These are phyloP conservation scores for Phialophora chinensis DNA, from an alignment of 2,329 filamentous ascomycete species.

Conservation along the genomic window DNA sequence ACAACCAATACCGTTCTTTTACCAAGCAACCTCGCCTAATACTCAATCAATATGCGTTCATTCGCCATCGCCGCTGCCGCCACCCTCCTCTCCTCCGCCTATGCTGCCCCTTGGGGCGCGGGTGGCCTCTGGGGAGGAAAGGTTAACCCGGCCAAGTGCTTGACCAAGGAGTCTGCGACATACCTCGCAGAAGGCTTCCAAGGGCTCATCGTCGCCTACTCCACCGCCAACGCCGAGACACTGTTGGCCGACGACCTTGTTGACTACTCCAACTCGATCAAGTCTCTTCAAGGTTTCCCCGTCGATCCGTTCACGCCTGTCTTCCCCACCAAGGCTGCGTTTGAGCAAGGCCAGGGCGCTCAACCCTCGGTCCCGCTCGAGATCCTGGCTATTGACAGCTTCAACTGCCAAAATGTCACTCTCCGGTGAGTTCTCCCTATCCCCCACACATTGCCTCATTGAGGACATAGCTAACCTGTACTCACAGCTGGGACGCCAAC, in stretches of 20 bases:
- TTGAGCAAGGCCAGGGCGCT: conserved; percentile 40
- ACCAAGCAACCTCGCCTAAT: background rate
- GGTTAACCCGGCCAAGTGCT: conserved; percentile 29
- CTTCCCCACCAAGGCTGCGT: conserved; percentile 44
- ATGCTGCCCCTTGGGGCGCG: conserved; percentile 28
- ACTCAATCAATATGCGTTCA: conserved; percentile 31
- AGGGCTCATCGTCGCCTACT: conserved; percentile 32
- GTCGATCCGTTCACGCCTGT: conserved; percentile 40
- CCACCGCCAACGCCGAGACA: conserved; percentile 25
- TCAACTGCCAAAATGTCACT: conserved; percentile 43
- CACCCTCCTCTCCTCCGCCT: conserved; percentile 30
- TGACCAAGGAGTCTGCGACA: conserved; percentile 23
- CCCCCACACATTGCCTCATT: background rate
- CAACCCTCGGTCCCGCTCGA: conserved; percentile 42
- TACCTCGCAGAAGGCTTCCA: conserved; percentile 32
- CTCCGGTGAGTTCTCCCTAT: conserved; percentile 43
- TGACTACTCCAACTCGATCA: conserved; percentile 46
- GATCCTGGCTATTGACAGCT: conserved; percentile 40
- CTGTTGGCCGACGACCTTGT: conserved; percentile 41
- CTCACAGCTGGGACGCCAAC: background rate
- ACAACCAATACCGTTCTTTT: conserved; percentile 8
- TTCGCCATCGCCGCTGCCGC: conserved; percentile 32
- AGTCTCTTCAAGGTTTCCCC: conserved; percentile 41
- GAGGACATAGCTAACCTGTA: background rate
- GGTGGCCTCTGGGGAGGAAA: conserved; percentile 26